Evolutionary conservation across 805 yeast genomes (phyloP), one percentile per base, ranked within the genome.

Genomic region (Pichia cabralensis): DNA sequence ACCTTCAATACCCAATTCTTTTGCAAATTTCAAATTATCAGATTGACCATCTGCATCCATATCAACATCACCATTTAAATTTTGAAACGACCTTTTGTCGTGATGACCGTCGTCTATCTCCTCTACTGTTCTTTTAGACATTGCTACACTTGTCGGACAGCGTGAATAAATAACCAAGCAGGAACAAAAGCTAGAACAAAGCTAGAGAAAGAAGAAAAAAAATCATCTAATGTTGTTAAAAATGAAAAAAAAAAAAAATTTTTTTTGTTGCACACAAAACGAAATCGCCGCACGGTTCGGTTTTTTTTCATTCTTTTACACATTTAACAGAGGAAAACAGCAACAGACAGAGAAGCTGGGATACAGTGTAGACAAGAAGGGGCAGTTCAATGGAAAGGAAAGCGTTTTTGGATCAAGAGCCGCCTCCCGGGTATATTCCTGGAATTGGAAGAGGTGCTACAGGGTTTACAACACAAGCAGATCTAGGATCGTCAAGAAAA

Each of bases 401-500:
- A n/a, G n/a, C n/a, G n/a, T 92, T 92, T 56, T 62, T 89, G 31
- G 85, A 80, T 49, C 84, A 81, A 60, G 75, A 76, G 41, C 80
- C 97, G 1, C 98, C 98, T 0, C 71, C 80, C 2, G 94, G 94
- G 6, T 89, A 89, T 52, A 71, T 86, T 26, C 80, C 97, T 3
- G 98, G 98, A 18, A 58, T 86, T 7, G 97, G 96, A 0, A 66
- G 98, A 51, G 98, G 98, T 19, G 97, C 96, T 2, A 72, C 83
- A 2, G 97, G 96, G 5, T 88, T 92, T 56, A 76, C 88, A 0
- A 85, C 95, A 0, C 70, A 85, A 39, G 84, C 92, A 1, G 94
- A 80, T 42, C 54, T 80, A 12, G 84, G 84, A 1, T 60, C 65
- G 13, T 65, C 68, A 39, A 61, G 38, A 43, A 64, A 41, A 56